phyloP scores from a whole-genome alignment of 2,329 filamentous ascomycete genomes.

The Aspergillus caelatus region DNA sequence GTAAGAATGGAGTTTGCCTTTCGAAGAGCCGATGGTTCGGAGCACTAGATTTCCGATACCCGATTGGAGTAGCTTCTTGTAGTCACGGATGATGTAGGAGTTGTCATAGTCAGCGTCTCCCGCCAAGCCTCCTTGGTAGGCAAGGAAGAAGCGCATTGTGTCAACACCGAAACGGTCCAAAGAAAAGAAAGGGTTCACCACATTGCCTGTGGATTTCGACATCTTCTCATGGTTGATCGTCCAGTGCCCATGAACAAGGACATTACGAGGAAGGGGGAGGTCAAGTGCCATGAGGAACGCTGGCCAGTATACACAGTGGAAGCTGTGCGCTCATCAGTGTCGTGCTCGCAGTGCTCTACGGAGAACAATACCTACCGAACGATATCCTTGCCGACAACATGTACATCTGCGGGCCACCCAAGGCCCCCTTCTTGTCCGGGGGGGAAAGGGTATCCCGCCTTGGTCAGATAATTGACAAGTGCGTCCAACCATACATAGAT shows the following conservation, averaged over 20 bases:
- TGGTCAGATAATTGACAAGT: slow-evolving; percentile 89
- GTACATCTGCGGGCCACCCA: slow-evolving; percentile 88
- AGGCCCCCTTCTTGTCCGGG: slow-evolving; percentile 63
- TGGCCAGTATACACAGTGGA: slow-evolving; percentile 98
- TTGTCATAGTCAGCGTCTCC: slow-evolving; percentile 88
- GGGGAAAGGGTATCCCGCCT: slow-evolving; percentile 77
- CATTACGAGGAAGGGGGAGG: slow-evolving; percentile 73
- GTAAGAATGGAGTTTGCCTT: slow-evolving; percentile 68
- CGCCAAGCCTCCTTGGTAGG: slow-evolving; percentile 74
- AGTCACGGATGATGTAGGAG: slow-evolving; percentile 69
- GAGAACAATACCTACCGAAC: slow-evolving; percentile 56
- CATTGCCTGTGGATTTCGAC: slow-evolving; percentile 94
- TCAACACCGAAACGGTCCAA: slow-evolving; percentile 88
- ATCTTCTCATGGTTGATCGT: slow-evolving; percentile 90
- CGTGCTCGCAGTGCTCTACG: slow-evolving; percentile 1
- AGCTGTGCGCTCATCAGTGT: slow-evolving; percentile 48
- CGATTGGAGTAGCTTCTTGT: slow-evolving; percentile 76
- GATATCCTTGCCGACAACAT: slow-evolving; percentile 96
- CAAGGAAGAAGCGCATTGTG: slow-evolving; percentile 84
- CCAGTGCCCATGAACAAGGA: slow-evolving; percentile 94
- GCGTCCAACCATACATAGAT: slow-evolving; percentile 99
- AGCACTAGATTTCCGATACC: slow-evolving; percentile 80
- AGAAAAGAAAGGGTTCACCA: slow-evolving; percentile 91
- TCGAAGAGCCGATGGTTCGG: slow-evolving; percentile 68
- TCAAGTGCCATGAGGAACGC: slow-evolving; percentile 89